These are phyloP conservation scores for Leersia perrieri DNA, from an alignment of 176 grass and related monocot genomes.

Conservation along the genomic window DNA sequence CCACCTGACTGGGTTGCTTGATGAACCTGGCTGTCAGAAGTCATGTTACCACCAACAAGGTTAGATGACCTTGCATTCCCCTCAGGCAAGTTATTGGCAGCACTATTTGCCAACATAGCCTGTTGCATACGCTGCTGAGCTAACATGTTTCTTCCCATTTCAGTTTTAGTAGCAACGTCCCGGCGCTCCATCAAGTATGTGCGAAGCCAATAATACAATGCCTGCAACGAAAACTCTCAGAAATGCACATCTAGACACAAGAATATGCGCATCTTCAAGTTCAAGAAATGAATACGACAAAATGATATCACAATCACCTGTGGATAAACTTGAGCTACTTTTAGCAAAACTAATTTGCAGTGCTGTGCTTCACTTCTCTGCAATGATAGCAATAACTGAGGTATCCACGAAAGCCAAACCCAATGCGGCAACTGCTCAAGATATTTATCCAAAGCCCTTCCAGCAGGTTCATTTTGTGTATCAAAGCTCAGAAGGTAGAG, in stretches of 20 bases:
- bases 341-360: conserved; percentile 96
- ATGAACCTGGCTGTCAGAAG: conserved; percentile 64
- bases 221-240: conserved; percentile 49
- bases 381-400: conserved; percentile 87
- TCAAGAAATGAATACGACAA: conserved; percentile 19
- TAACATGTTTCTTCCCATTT: conserved; percentile 77
- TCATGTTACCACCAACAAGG: conserved; percentile 45
- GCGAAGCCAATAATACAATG: conserved; percentile 97
- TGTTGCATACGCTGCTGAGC: conserved; percentile 95
- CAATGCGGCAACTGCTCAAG: conserved; percentile 94
- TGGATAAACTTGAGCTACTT: conserved; percentile 97
- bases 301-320: conserved; percentile 53
- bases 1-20: conserved; percentile 54
- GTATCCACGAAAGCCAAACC: conserved; percentile 99
- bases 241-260: conserved; percentile 12
- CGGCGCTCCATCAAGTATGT: conserved; percentile 98
- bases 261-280: conserved; percentile 13
- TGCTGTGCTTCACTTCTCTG: conserved; percentile 90
- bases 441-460: conserved; percentile 92
- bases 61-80: conserved; percentile 36
- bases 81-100: conserved; percentile 52
- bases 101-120: conserved; percentile 65
- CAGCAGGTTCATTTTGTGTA: conserved; percentile 85
- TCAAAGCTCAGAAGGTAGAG: conserved; percentile 98
- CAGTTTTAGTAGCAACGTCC: conserved; percentile 95